Evolutionary conservation across 441 rosid species (phyloP).

Genomic region (Euphorbia corollata): DNA sequence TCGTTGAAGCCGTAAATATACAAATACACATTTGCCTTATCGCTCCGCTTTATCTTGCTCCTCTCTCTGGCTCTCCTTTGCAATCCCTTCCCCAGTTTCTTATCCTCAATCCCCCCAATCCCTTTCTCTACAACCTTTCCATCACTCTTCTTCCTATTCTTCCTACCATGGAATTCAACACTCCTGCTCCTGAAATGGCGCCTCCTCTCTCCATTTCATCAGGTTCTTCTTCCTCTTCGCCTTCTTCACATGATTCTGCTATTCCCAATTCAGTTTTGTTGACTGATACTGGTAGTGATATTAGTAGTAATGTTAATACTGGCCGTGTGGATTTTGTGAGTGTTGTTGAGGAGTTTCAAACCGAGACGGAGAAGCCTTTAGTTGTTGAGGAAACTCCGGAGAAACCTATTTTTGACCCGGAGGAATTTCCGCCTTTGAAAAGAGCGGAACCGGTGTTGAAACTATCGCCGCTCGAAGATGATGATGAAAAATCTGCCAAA

Average conservation of each 20-base stretch:
- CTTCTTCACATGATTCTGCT: slow-evolving; percentile 14
- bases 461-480: slow-evolving; percentile 19
- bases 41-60: too few relatives aligned
- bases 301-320: slow-evolving; percentile 7
- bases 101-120: slow-evolving; percentile 6
- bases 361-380: slow-evolving; percentile 24
- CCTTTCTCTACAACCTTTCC: not conserved
- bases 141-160: too few relatives aligned
- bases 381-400: slow-evolving; percentile 6
- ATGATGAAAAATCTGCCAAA: slow-evolving; percentile 21
- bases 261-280: slow-evolving; percentile 16
- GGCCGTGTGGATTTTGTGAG: slow-evolving; percentile 37
- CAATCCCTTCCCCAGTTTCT: not conserved
- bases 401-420: slow-evolving; percentile 20
- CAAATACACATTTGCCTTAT: too few relatives aligned
- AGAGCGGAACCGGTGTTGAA: slow-evolving; percentile 25
- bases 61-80: too few relatives aligned
- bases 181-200: slow-evolving; percentile 26
- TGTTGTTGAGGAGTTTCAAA: slow-evolving; percentile 30
- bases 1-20: too few relatives aligned
- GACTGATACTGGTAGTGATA: slow-evolving; percentile 17
- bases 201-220: slow-evolving; percentile 29
- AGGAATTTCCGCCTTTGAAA: slow-evolving; percentile 21
- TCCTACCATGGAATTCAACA: slow-evolving; percentile 36
- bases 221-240: slow-evolving; percentile 35